phyloP scores from a whole-genome alignment of 331 rosid genomes.

The Telfairia occidentalis region DNA sequence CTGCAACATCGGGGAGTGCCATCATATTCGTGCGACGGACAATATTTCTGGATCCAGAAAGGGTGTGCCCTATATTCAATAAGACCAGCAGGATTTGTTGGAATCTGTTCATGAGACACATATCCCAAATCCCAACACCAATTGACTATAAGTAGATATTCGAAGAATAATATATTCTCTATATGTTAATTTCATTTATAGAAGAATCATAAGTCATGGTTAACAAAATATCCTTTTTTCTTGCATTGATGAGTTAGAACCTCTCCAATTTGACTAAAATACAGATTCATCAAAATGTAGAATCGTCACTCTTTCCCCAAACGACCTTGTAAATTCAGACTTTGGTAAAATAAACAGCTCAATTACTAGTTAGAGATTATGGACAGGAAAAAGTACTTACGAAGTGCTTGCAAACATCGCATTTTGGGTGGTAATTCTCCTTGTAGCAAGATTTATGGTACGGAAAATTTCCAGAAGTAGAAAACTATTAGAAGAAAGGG shows the following conservation, averaged over 20 bases:
- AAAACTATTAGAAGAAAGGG: constrained; percentile 49
- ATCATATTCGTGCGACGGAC: constrained; percentile 93
- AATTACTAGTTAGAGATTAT: constrained; percentile 6
- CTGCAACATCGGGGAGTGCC: constrained; percentile 93
- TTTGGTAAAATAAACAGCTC: neutral
- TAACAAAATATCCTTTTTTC: neutral
- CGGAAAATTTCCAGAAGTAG: constrained; percentile 87
- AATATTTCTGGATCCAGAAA: constrained; percentile 92
- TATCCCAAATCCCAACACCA: constrained; percentile 44
- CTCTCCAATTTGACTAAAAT: neutral
- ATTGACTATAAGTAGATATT: constrained; percentile 27
- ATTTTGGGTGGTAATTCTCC: constrained; percentile 94
- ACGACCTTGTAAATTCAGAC: neutral
- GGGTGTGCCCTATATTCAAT: constrained; percentile 99
- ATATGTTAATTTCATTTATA: neutral
- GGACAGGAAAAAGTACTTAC: constrained; percentile 41
- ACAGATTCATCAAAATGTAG: neutral
- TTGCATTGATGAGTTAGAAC: too few relatives aligned
- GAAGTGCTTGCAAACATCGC: constrained; percentile 96
- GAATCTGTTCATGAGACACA: constrained; percentile 73
- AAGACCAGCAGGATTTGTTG: constrained; percentile 97
- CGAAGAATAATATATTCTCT: neutral
- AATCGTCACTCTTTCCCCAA: neutral
- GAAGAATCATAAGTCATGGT: neutral
- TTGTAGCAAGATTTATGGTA: constrained; percentile 89